Percentiles rank a stretch among this genome's conserved stretches.
Conservation (phyloP, 192 early-diverging fungal genomes). For the Entomortierella beljakovae region DNA sequence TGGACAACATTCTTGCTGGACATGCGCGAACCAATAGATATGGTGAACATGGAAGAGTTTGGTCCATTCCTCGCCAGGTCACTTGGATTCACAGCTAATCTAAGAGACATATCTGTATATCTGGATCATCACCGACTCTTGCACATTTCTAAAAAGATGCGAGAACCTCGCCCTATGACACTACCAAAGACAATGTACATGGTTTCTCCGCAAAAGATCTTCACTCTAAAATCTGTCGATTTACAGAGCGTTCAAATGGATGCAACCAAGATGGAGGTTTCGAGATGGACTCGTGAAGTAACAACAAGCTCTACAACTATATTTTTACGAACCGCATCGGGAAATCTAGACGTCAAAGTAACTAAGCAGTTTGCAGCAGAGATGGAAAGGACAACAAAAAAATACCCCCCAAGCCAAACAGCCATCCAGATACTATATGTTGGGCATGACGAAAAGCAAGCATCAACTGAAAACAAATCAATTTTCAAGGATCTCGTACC, state of each 20-base stretch:
- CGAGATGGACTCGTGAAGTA: constrained; percentile 37
- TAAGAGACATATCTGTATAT: constrained; percentile 72
- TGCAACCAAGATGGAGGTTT: constrained; percentile 56
- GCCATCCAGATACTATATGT: constrained; percentile 77
- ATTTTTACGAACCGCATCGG: constrained; percentile 79
- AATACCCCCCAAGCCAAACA: constrained; percentile 79
- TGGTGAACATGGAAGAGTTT: constrained; percentile 65
- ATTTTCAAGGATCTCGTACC: constrained; percentile 85
- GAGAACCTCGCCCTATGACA: constrained; percentile 69
- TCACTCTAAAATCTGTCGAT: constrained; percentile 72
- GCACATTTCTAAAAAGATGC: constrained; percentile 72
- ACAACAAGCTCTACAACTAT: constrained; percentile 58
- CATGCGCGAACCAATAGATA: constrained; percentile 78
- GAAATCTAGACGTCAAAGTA: constrained; percentile 66
- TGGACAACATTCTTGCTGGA: constrained; percentile 85
- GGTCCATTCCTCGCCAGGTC: constrained; percentile 69
- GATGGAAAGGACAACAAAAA: constrained; percentile 92
- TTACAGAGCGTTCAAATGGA: constrained; percentile 68
- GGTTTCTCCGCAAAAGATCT: constrained; percentile 78
- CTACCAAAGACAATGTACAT: constrained; percentile 60
- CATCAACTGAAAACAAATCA: constrained; percentile 63
- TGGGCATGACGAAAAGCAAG: constrained; percentile 82
- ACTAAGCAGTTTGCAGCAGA: constrained; percentile 66
- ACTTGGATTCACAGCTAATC: constrained; percentile 82
- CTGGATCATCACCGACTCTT: constrained; percentile 72